These are phyloP conservation scores for Teratosphaeria destructans DNA, from an alignment of 2,329 filamentous ascomycete species.

Conservation along the genomic window DNA sequence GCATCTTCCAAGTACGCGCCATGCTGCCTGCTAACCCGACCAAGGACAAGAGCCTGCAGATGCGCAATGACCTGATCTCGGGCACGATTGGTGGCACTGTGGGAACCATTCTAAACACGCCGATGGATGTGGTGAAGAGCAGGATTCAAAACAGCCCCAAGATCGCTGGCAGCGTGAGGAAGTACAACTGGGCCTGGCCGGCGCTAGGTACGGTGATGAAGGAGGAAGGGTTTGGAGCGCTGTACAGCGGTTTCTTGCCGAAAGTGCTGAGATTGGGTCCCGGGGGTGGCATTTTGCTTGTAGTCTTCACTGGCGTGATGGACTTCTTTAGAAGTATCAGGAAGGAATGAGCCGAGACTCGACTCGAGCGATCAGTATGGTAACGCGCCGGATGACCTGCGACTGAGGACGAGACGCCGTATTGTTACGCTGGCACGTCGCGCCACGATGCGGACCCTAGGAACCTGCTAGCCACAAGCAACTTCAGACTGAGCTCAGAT, in stretches of 20 bases:
- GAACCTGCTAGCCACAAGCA: neutral
- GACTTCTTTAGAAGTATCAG: slow-evolving; percentile 78
- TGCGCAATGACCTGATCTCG: slow-evolving; percentile 77
- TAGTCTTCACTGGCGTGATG: slow-evolving; percentile 79
- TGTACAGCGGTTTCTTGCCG: slow-evolving; percentile 96
- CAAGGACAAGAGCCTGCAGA: slow-evolving; percentile 70
- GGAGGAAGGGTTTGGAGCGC: slow-evolving; percentile 82
- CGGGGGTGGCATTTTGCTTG: slow-evolving; percentile 64
- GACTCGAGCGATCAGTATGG: neutral
- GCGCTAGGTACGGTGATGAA: slow-evolving; percentile 74
- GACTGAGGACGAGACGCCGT: neutral
- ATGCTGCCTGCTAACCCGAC: slow-evolving; percentile 60
- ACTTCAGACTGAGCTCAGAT: neutral
- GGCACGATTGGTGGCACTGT: slow-evolving; percentile 80
- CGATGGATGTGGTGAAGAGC: slow-evolving; percentile 95
- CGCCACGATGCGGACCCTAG: neutral
- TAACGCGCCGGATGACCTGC: neutral
- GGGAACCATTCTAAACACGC: slow-evolving; percentile 88
- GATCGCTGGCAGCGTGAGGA: slow-evolving; percentile 68
- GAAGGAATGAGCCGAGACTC: slow-evolving; percentile 10
- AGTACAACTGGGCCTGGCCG: slow-evolving; percentile 99
- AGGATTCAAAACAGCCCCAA: slow-evolving; percentile 91
- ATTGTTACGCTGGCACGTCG: neutral
- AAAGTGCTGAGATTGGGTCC: slow-evolving; percentile 77
- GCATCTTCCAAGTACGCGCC: slow-evolving; percentile 90